Percentiles rank a stretch among this genome's conserved stretches.
Evolutionary conservation across 2,329 filamentous ascomycete genomes (phyloP).

Genomic region (Aspergillus alliaceus): DNA sequence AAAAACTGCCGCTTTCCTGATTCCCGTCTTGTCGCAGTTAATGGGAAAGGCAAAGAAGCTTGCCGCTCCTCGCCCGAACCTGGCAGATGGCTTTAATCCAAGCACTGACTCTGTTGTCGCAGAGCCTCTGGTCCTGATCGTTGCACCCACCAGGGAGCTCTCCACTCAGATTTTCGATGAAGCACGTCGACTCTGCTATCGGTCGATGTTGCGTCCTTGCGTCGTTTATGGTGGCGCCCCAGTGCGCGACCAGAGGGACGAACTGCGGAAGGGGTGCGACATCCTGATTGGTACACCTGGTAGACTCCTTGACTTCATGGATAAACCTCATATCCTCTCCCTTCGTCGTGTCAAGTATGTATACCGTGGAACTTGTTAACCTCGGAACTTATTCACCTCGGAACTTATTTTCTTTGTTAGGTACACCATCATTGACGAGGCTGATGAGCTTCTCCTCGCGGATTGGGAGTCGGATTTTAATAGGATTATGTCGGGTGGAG

Average conservation of each 20-base stretch:
- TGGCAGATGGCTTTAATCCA: conserved; percentile 53
- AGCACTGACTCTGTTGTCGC: conserved; percentile 61
- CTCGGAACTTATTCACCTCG: too few relatives aligned
- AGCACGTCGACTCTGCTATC: conserved; percentile 86
- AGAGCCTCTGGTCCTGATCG: conserved; percentile 83
- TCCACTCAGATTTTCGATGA: conserved; percentile 96
- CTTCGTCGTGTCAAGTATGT: conserved; percentile 72
- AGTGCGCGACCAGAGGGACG: conserved; percentile 64
- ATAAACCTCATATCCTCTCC: conserved; percentile 66
- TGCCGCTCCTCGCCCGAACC: conserved; percentile 70
- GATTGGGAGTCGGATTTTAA: conserved; percentile 78
- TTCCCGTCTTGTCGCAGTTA: conserved; percentile 83
- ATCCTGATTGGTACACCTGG: conserved; percentile 86
- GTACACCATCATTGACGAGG: conserved; percentile 82
- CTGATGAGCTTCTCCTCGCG: conserved; percentile 81
- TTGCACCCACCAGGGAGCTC: conserved; percentile 85
- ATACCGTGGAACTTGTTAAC: too few relatives aligned
- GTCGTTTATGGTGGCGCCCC: conserved; percentile 86
- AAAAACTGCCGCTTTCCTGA: conserved; percentile 90
- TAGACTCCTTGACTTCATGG: conserved; percentile 80
- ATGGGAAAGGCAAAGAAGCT: conserved; percentile 96
- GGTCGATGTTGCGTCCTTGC: conserved; percentile 89
- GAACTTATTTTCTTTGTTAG: conserved; percentile 38
- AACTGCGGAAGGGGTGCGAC: conserved; percentile 83
- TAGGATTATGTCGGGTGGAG: conserved; percentile 75